phyloP scores from a whole-genome alignment of 495 filamentous ascomycete genomes.

The Xylaria longipes region DNA sequence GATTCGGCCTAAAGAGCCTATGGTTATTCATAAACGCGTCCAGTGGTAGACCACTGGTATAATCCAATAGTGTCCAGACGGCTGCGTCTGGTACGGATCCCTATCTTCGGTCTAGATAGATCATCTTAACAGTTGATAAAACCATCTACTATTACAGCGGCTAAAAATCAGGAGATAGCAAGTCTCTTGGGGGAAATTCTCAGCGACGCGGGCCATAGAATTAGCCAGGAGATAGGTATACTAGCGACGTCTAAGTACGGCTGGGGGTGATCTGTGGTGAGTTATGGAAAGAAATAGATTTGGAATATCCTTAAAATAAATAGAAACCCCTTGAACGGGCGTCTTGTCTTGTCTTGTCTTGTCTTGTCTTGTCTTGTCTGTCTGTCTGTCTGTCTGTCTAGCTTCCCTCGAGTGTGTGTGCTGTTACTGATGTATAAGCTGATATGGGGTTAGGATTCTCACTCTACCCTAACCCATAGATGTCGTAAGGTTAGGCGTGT shows the following conservation, averaged over 20 bases:
- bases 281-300: neutral
- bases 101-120: neutral
- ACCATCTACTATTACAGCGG: neutral
- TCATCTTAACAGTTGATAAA: constrained; percentile 1
- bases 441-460: too few species aligned
- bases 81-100: neutral
- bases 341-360: too few species aligned
- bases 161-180: neutral
- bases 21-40: neutral
- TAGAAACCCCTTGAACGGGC: neutral
- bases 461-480: too few species aligned
- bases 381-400: neutral
- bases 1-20: constrained; percentile 32
- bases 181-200: neutral
- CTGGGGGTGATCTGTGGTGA: neutral
- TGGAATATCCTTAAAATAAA: neutral
- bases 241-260: neutral
- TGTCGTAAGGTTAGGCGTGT: too few species aligned
- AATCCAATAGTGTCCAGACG: neutral
- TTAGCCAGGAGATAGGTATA: neutral
- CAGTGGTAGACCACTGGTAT: neutral
- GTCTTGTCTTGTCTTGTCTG: too few species aligned
- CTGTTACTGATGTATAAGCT: neutral
- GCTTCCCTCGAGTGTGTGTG: neutral
- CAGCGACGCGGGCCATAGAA: neutral